Percentiles rank a stretch among this genome's conserved stretches.
These are phyloP conservation scores for Neurospora sp. DNA, from an alignment of 495 filamentous ascomycete genomes.

Conservation along the genomic window DNA sequence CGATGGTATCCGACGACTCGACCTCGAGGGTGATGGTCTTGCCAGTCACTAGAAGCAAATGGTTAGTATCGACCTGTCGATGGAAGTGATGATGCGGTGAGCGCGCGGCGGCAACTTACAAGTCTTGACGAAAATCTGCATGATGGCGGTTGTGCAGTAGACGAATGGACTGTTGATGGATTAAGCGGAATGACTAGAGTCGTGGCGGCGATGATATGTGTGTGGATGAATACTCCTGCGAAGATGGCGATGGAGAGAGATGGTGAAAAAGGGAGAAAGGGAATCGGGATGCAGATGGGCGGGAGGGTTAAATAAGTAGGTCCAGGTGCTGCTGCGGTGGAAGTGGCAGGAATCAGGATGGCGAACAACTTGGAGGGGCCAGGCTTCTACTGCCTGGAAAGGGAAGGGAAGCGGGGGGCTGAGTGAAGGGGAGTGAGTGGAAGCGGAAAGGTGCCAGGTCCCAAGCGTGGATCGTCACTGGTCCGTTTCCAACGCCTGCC, in stretches of 20 bases:
- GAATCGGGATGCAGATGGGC: conserved; percentile 3
- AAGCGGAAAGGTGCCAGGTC: background rate
- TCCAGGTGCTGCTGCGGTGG: conserved; percentile 24
- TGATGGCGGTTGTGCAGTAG: conserved; percentile 28
- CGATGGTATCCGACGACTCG: conserved; percentile 94
- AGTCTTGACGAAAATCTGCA: conserved; percentile 99
- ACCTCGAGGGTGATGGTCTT: conserved; percentile 99
- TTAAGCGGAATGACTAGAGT: conserved; percentile 4
- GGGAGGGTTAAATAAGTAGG: conserved; percentile 18
- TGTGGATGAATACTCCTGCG: conserved; percentile 6
- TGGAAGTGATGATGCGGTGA: conserved; percentile 1
- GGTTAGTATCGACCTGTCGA: conserved; percentile 14
- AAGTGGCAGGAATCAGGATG: conserved; percentile 27
- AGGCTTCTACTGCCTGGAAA: background rate
- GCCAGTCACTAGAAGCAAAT: conserved; percentile 58
- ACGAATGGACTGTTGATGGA: background rate
- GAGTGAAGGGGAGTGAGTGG: background rate
- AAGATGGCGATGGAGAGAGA: conserved; percentile 18
- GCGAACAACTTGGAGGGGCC: conserved; percentile 7
- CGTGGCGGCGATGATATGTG: conserved; percentile 7
- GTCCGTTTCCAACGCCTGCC: background rate
- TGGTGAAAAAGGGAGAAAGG: conserved; percentile 3
- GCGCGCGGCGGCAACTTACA: conserved; percentile 48
- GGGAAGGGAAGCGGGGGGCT: background rate
- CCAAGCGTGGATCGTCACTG: background rate